Base-by-base conservation (phyloP, 2,329 filamentous ascomycete genomes). In the Fusarium nygamai region DNA sequence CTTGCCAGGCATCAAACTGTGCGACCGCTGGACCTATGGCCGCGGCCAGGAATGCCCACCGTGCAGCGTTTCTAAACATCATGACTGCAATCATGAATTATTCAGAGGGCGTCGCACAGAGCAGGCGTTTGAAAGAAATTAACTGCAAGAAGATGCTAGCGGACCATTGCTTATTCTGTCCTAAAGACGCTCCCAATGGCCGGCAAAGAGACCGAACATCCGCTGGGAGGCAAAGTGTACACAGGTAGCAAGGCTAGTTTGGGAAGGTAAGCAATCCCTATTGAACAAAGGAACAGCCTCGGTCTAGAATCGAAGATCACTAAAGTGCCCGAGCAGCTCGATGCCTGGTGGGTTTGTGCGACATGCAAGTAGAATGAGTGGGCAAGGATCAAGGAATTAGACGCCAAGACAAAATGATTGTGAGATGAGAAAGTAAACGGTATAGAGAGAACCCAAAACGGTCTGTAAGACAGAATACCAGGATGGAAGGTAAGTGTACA, bases 1-100 rank as follows among this genome's bases (percentile, higher is more conserved):
- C 50, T n/a, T 75, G 61, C 89, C 90, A 92, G 33, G 81, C 81
- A 80, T 61, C 84, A 77, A 78, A 81, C 67, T 89, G 88, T 24
- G 84, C 86, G 27, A 63, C 54, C 33, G 63, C 61, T 41, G 56
- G 70, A 38, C 64, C 29, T 7, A 73, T 61, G 56, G 67, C 64
- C n/a, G 65, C 51, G n/a, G 75, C 73, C 59, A 73, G 61, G 38
- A 77, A 54, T 39, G 57, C 68, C 67, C 75, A 71, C 27, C 64
- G 60, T 22, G 71, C 58, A 60, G 48, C 33, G 24, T 44, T 51
- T 59, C 43, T 48, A 44, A 67, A 65, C 69, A 75, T 77, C 71
- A 76, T 81, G 65, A 56, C 43, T 54, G 58, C 41, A 27, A 39
- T 64, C 43, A 57, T 53, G 39, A 57, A 44, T 24, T 56, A 50